phyloP scores from a whole-genome alignment of 176 grass and related monocot species.

The Otatea glauca region DNA sequence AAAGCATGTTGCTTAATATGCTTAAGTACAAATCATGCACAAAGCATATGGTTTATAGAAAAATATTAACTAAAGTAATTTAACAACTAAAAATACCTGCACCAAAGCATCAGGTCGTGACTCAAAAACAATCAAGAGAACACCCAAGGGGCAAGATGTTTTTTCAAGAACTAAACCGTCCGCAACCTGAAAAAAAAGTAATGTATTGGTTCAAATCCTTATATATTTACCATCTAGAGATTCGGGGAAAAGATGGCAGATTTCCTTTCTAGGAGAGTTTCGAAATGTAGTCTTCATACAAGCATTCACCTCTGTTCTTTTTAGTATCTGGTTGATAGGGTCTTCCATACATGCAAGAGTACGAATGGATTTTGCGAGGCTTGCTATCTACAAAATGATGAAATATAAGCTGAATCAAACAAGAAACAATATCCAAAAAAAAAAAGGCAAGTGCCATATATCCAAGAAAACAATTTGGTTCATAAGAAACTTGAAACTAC shows the following conservation, averaged over 20 bases:
- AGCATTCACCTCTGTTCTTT: constrained; percentile 74
- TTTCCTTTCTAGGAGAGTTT: constrained; percentile 27
- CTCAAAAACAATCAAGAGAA: constrained; percentile 93
- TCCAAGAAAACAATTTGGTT: constrained; percentile 6
- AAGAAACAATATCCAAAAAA: constrained; percentile 21
- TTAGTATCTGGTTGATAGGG: constrained; percentile 78
- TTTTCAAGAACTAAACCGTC: constrained; percentile 85
- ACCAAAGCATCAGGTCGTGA: constrained; percentile 97
- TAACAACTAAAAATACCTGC: constrained; percentile 61
- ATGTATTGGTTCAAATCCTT: constrained; percentile 13
- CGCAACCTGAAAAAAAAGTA: constrained; percentile 63
- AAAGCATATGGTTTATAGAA: background rate
- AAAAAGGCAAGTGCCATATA: background rate
- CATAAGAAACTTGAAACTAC: background rate
- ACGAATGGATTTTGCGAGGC: constrained; percentile 81
- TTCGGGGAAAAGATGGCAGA: background rate
- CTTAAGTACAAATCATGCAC: constrained; percentile 3
- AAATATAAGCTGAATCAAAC: constrained; percentile 29
- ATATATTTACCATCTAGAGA: background rate
- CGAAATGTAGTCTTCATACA: background rate
- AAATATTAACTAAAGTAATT: background rate
- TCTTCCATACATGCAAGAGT: constrained; percentile 93
- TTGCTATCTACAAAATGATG: constrained; percentile 68
- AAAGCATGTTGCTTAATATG: constrained; percentile 22
- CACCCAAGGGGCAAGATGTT: constrained; percentile 84